Evolutionary conservation across 1,139 yeast species (phyloP), one percentile per base, ranked within the genome.

Genomic region (Hyphopichia pseudoburtonii): DNA sequence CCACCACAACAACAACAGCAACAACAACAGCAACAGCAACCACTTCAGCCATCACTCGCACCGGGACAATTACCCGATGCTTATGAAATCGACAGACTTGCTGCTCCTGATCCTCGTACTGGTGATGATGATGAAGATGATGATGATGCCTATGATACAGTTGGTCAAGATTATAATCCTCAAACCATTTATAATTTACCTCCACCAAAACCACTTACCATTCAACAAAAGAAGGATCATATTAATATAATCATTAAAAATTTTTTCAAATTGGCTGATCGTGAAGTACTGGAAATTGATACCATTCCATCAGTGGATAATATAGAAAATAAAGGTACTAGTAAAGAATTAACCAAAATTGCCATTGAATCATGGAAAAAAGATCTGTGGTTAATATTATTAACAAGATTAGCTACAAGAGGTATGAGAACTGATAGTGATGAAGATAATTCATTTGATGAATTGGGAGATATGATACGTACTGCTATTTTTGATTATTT

Each of bases 361-460:
- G 86, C 85, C 3, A 76, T 80, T 21, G 63, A 72, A 17, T 66
- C 75, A 25, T 85, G 92, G 90, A 76, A 74, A 34, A 74, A 76
- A 39, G 83, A 81, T 46, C 80, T 92, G 1, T 88, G 96, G 96
- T 63, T 86, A 14, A 67, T 82, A 9, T 56, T 90, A n/a, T 66
- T 88, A 28, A 78, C 89, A 1, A 67, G 97, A 50, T 63, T 89
- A 34, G 86, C 94, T 0, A 83, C 96, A 0, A 67, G 97, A 48
- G 97, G 96, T 0, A 69, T 86, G 56, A 65, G 66, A 38, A 45
- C 62, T 5, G 49, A 51, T 4, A 47, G 50, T 3, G 58, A 52
- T 38, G 35, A 38, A 12, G 23, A 23, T 3, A 39, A 38, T 15
- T 22, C 17, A 8, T 9, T 29, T 30, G 59, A 63, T 15, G 73